These are phyloP conservation scores for Vachellia collinsii DNA, from an alignment of 306 rosid species.

Conservation along the genomic window DNA sequence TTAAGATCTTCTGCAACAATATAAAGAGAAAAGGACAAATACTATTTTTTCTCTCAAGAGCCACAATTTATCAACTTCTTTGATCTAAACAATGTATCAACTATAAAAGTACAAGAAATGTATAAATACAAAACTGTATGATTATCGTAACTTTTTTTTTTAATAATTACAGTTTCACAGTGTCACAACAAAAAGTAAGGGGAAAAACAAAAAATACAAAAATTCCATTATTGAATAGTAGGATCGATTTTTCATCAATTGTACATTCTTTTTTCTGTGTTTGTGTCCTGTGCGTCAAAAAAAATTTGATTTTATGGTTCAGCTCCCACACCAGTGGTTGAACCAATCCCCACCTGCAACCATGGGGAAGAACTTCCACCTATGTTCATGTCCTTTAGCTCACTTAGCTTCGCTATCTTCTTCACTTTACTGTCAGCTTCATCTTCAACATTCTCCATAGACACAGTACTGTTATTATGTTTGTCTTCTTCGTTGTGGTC, in stretches of 20 bases:
- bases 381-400: constrained; percentile 68
- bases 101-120: background rate
- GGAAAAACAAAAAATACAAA: background rate
- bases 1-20: no score
- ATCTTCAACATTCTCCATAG: constrained; percentile 61
- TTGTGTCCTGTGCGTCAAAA: background rate
- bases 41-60: background rate
- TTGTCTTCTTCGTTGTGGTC: constrained; percentile 42
- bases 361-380: constrained; percentile 82
- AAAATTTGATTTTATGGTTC: constrained; percentile 23
- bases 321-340: constrained; percentile 67
- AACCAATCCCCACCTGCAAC: constrained; percentile 93
- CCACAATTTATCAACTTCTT: background rate
- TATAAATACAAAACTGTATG: constrained; percentile 23
- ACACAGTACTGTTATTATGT: constrained; percentile 37
- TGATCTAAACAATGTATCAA: background rate
- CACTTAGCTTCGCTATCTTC: constrained; percentile 87
- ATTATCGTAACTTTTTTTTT: constrained; percentile 30
- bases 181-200: background rate
- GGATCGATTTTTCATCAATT: background rate
- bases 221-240: constrained; percentile 5
- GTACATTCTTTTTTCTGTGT: background rate
- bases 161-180: constrained; percentile 56
- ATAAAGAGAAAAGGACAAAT: background rate
- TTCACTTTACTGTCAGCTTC: constrained; percentile 80